Evolutionary conservation across 495 filamentous ascomycete species (phyloP).

Genomic region (Penicillium cosmopolitanum): DNA sequence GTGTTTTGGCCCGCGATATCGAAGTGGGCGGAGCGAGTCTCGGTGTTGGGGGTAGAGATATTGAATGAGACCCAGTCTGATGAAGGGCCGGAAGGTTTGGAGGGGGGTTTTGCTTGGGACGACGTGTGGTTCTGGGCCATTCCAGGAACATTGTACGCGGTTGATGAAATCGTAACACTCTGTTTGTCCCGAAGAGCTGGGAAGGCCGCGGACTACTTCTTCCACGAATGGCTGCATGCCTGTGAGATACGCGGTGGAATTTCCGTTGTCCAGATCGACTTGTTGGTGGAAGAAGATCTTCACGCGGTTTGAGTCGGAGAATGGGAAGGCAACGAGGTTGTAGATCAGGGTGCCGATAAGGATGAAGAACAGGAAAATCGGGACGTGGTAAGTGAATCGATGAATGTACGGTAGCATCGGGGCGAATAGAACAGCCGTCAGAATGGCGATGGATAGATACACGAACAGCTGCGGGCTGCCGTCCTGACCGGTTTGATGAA

Average conservation of each 20-base stretch:
- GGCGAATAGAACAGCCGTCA: slow-evolving; percentile 73
- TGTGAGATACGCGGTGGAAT: slow-evolving; percentile 67
- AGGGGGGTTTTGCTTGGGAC: slow-evolving; percentile 31
- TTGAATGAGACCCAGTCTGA: slow-evolving; percentile 65
- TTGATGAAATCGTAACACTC: slow-evolving; percentile 18
- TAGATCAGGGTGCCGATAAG: slow-evolving; percentile 80
- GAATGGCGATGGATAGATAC: slow-evolving; percentile 68
- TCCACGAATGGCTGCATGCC: slow-evolving; percentile 75
- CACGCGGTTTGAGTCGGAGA: slow-evolving; percentile 74
- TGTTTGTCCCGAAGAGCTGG: slow-evolving; percentile 65
- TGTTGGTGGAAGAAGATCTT: slow-evolving; percentile 88
- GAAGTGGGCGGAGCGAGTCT: slow-evolving; percentile 51
- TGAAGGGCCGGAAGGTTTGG: slow-evolving; percentile 43
- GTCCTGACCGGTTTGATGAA: slow-evolving; percentile 81
- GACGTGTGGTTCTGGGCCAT: slow-evolving; percentile 65
- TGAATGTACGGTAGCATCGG: slow-evolving; percentile 86
- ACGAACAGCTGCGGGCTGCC: slow-evolving; percentile 67
- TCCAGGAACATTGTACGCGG: slow-evolving; percentile 72
- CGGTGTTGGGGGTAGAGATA: slow-evolving; percentile 48
- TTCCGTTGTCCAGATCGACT: slow-evolving; percentile 74
- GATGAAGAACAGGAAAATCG: slow-evolving; percentile 72
- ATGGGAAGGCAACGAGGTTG: slow-evolving; percentile 87
- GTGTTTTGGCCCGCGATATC: slow-evolving; percentile 66
- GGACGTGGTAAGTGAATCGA: slow-evolving; percentile 81
- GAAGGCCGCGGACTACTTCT: slow-evolving; percentile 66